Conservation (phyloP, 2,329 filamentous ascomycete genomes). For the Fusarium sp. region DNA sequence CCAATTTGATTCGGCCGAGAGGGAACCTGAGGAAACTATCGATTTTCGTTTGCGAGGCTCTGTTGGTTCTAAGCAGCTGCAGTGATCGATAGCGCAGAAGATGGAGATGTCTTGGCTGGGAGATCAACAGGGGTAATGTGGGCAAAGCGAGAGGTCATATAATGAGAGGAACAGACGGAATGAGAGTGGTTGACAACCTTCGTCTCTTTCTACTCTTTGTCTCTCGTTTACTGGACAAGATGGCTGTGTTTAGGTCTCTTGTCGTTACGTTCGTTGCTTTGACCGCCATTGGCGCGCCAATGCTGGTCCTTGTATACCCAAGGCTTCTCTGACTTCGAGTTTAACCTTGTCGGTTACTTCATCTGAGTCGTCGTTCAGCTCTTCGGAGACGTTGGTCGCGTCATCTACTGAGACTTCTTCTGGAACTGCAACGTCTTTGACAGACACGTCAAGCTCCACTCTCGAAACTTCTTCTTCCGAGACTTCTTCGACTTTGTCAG, state of each 20-base stretch:
- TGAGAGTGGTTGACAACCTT: not conserved
- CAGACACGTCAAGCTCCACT: not conserved
- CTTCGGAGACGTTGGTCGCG: not conserved
- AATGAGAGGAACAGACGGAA: not conserved
- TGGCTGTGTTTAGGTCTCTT: not conserved
- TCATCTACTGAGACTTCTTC: not conserved
- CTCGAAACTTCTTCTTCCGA: not conserved
- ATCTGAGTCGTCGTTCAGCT: not conserved
- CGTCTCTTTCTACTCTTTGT: not conserved
- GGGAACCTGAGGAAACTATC: not conserved
- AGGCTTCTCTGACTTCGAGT: not conserved
- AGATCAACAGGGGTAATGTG: conserved; percentile 1
- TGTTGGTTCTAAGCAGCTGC: not conserved
- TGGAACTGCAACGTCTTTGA: not conserved
- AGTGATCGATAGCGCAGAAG: not conserved
- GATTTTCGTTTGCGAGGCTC: not conserved
- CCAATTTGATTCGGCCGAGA: not conserved
- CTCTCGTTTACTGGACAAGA: not conserved
- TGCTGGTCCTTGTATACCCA: not conserved
- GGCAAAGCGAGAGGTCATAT: not conserved
- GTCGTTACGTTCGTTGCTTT: not conserved
- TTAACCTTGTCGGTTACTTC: not conserved
- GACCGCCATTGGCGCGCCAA: not conserved
- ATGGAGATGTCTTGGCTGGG: not conserved
- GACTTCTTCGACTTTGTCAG: not conserved